Evolutionary conservation across 371 early-diverging fungal species (phyloP).

Genomic region (Mortierella sp.): DNA sequence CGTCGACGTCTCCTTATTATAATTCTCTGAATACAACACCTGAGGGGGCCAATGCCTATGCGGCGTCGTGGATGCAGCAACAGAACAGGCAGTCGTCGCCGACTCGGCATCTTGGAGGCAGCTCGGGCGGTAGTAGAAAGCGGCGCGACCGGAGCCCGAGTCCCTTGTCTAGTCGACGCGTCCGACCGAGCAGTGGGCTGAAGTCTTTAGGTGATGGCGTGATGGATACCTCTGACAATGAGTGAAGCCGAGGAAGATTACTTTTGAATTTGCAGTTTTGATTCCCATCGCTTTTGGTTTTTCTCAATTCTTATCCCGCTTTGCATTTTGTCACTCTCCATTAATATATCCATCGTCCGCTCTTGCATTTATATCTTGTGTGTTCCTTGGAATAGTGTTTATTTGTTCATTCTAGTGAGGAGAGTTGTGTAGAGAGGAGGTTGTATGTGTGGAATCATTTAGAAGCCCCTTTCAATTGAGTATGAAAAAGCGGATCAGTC

Average conservation of each 20-base stretch:
- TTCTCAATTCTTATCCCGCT: background rate
- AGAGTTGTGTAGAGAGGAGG: background rate
- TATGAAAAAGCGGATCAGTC: too few relatives aligned
- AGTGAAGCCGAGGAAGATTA: background rate
- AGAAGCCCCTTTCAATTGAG: background rate
- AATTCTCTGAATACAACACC: slow-evolving; percentile 50
- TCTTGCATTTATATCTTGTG: background rate
- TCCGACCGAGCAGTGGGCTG: background rate
- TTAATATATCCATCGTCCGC: background rate
- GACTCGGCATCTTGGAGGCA: slow-evolving; percentile 11
- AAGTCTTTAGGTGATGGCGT: slow-evolving; percentile 19
- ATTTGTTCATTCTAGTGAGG: slow-evolving; percentile 10
- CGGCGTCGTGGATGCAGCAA: slow-evolving; percentile 21
- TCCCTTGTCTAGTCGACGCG: slow-evolving; percentile 23
- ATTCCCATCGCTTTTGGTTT: background rate
- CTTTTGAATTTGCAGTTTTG: background rate
- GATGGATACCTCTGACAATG: slow-evolving; percentile 23
- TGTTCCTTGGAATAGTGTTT: background rate
- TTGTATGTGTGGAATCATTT: slow-evolving; percentile 1
- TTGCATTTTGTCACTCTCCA: background rate
- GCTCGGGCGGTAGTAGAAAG: slow-evolving; percentile 4
- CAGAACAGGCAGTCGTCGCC: slow-evolving; percentile 29
- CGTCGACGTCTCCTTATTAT: slow-evolving; percentile 52
- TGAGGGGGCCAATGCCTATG: slow-evolving; percentile 14
- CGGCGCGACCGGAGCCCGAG: slow-evolving; percentile 26